Base-by-base conservation (phyloP, 2,329 filamentous ascomycete species). In the Cladosporium velox region DNA sequence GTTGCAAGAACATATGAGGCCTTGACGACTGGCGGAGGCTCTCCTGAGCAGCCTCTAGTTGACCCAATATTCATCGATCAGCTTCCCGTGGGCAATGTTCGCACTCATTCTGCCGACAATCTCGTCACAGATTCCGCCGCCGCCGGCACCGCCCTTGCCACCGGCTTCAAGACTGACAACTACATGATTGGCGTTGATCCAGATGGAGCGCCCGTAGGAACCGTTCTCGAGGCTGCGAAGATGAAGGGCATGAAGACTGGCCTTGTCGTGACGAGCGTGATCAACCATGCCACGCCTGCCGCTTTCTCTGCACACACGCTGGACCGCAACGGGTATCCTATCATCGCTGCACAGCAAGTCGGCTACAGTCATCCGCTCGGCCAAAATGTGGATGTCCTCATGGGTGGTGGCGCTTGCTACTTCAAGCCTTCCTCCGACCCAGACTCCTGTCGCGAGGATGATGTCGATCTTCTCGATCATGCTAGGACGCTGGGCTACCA, bases 121-220 rank as follows among this genome's bases (percentile, higher is more conserved):
- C 68, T 80, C 11, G 75, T 80, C 44, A 79, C 79, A 7, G 79
- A 80, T 63, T 80, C 79, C n/a, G 77, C 77, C 7, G 77, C 78
- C 21, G 74, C 78, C 52, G 79, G 74, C 2, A 80, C 79, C 28
- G 78, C 79, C 5, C 79, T 79, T 65, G 77, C 73, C 4, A 78
- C 76, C 32, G 79, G 79, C 15, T 72, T 77, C 66, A 80, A 80
- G 69, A 75, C 78, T 3, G 77, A 77, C 67, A 80, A 80, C 59
- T 72, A 76, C 41, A 76, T 77, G 24, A 73, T 81, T 62, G 77
- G 69, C 21, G 75, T 80, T 14, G 68, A 75, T 61, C 70, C 74
- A 6, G 73, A 75, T 47, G 73, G 73, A 7, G 70, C 73, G 15
- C 77, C 78, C 21, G 75, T 78, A 21, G 79, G 76, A 41, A 78